Conservation (phyloP, 2,329 filamentous ascomycete genomes). For the Neofusicoccum parvum region DNA sequence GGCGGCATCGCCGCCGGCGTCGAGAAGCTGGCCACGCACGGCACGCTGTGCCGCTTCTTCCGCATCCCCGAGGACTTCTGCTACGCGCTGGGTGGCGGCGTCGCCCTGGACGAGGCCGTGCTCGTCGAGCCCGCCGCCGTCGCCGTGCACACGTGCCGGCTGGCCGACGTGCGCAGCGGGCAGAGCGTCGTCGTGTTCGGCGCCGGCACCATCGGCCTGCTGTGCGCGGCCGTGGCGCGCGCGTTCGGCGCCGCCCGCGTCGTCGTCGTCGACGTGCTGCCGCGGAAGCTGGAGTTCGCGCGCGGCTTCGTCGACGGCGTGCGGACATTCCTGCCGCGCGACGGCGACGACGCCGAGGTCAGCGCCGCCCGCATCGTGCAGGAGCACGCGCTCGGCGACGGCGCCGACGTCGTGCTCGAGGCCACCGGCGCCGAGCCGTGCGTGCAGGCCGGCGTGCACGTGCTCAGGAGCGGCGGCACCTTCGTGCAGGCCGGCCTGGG, state of each 20-base stretch:
- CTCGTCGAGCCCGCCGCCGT: slow-evolving; percentile 23
- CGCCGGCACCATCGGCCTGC: slow-evolving; percentile 65
- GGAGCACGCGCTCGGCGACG: slow-evolving; percentile 21
- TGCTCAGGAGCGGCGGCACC: slow-evolving; percentile 25
- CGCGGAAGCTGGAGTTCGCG: slow-evolving; percentile 74
- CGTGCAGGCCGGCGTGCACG: slow-evolving; percentile 26
- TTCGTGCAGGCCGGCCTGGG: slow-evolving; percentile 32
- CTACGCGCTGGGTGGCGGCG: slow-evolving; percentile 14
- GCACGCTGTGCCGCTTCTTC: slow-evolving; percentile 22
- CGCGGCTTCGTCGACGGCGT: slow-evolving; percentile 59
- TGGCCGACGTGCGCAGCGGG: slow-evolving; percentile 27
- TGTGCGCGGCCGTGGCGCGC: slow-evolving; percentile 78
- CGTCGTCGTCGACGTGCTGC: slow-evolving; percentile 78
- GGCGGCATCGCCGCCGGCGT: not conserved
- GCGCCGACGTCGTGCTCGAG: slow-evolving; percentile 30
- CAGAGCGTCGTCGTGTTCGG: slow-evolving; percentile 44
- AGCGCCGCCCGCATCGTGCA: slow-evolving; percentile 20
- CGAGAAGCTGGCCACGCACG: slow-evolving; percentile 7
- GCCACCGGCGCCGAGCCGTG: slow-evolving; percentile 31
- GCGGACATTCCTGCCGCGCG: slow-evolving; percentile 22
- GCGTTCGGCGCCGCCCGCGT: slow-evolving; percentile 78
- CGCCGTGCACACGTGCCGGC: not conserved
- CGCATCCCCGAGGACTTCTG: slow-evolving; percentile 23
- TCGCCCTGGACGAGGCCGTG: slow-evolving; percentile 22
- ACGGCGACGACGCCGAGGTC: not conserved